phyloP scores from a whole-genome alignment of 2,329 filamentous ascomycete species.

The Fusarium burgessii region DNA sequence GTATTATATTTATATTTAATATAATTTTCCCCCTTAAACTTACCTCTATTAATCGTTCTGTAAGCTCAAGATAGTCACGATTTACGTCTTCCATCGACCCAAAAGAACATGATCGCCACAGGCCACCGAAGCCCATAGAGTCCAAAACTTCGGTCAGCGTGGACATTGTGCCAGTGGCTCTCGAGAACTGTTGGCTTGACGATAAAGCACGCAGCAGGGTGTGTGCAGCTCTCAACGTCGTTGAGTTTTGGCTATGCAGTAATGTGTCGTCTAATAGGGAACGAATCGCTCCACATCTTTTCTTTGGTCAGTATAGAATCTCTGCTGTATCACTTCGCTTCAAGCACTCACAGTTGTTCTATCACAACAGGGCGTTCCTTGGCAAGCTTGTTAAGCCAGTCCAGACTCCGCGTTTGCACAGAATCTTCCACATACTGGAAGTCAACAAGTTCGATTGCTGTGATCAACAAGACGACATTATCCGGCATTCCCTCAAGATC shows the following conservation, averaged over 20 bases:
- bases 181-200: slow-evolving; percentile 63
- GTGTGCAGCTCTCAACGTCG: slow-evolving; percentile 71
- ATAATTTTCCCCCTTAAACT: no score
- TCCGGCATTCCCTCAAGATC: slow-evolving; percentile 64
- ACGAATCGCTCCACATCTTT: slow-evolving; percentile 67
- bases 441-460: slow-evolving; percentile 73
- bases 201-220: slow-evolving; percentile 69
- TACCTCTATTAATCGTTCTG: slow-evolving; percentile 72
- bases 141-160: slow-evolving; percentile 66
- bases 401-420: slow-evolving; percentile 68
- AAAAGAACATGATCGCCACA: slow-evolving; percentile 70
- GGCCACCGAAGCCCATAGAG: slow-evolving; percentile 71
- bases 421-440: slow-evolving; percentile 73
- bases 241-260: slow-evolving; percentile 71
- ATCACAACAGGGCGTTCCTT: slow-evolving; percentile 66
- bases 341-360: slow-evolving; percentile 64
- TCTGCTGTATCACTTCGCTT: no score
- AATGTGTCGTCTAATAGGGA: slow-evolving; percentile 71
- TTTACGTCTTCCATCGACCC: slow-evolving; percentile 54
- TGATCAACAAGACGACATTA: slow-evolving; percentile 71
- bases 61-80: slow-evolving; percentile 59
- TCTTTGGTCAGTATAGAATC: background rate
- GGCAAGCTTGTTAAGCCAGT: slow-evolving; percentile 71
- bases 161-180: slow-evolving; percentile 60
- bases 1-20: no score